These are phyloP conservation scores for Ogataea philodendri DNA, from an alignment of 805 yeast species.

Conservation along the genomic window DNA sequence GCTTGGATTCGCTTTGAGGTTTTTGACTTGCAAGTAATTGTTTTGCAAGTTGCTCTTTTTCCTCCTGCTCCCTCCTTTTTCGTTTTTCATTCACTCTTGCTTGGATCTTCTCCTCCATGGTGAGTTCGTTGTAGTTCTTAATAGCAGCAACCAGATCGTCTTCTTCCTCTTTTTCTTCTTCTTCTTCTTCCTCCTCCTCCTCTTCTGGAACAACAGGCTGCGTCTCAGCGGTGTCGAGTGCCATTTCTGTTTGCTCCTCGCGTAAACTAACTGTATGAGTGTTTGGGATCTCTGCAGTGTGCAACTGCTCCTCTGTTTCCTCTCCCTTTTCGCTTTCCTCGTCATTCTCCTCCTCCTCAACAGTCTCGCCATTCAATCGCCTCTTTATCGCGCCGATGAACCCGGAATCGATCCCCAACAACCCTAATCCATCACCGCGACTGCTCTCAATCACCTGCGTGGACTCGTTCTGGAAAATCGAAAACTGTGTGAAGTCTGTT, in stretches of 20 bases:
- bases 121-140: slow-evolving; percentile 24
- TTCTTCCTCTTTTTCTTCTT: slow-evolving; percentile 1
- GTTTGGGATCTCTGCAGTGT: no score
- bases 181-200: background rate
- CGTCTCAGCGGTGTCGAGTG: no score
- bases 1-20: no score
- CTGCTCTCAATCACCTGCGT: slow-evolving; percentile 3
- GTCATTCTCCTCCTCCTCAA: background rate
- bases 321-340: slow-evolving; percentile 2
- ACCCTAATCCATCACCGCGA: slow-evolving; percentile 8
- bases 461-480: slow-evolving; percentile 6
- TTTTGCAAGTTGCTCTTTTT: slow-evolving; percentile 2
- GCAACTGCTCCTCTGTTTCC: no score
- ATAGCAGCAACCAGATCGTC: slow-evolving; percentile 5
- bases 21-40: slow-evolving; percentile 3
- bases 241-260: no score
- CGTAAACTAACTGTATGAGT: no score
- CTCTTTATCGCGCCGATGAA: slow-evolving; percentile 18
- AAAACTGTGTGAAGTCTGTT: slow-evolving; percentile 7
- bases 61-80: slow-evolving; percentile 18
- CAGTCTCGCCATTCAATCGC: slow-evolving; percentile 16
- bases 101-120: slow-evolving; percentile 29
- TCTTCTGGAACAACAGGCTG: no score
- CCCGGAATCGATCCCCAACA: slow-evolving; percentile 18
- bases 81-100: slow-evolving; percentile 27